phyloP scores from a whole-genome alignment of 768 basidiomycete species.

The button mushroom (Agaricus bisporus) region DNA sequence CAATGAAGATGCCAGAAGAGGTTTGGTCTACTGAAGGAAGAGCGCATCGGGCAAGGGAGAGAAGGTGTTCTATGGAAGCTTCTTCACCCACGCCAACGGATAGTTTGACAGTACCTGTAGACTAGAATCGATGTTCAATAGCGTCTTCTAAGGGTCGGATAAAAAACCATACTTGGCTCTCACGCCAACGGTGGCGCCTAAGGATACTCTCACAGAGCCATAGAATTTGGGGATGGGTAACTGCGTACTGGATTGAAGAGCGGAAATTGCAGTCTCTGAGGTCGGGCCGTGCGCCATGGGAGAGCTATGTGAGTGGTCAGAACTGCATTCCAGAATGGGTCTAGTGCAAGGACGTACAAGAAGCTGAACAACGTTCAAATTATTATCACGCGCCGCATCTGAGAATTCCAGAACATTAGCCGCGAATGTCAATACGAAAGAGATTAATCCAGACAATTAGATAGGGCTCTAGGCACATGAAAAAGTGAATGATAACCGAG shows the following conservation, averaged over 20 bases:
- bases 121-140: constrained; percentile 21
- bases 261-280: constrained; percentile 66
- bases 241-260: constrained; percentile 64
- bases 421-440: background rate
- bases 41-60: constrained; percentile 31
- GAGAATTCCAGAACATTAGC: constrained; percentile 15
- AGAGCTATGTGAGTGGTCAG: constrained; percentile 36
- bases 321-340: constrained; percentile 1
- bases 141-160: constrained; percentile 8
- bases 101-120: constrained; percentile 31
- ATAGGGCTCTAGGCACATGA: constrained; percentile 6
- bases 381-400: constrained; percentile 78
- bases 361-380: constrained; percentile 56
- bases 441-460: background rate
- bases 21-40: constrained; percentile 18
- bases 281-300: constrained; percentile 68
- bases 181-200: constrained; percentile 54
- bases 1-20: constrained; percentile 27
- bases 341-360: constrained; percentile 41
- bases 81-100: constrained; percentile 12
- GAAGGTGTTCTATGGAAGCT: constrained; percentile 25
- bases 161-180: constrained; percentile 44
- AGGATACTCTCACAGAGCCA: constrained; percentile 68
- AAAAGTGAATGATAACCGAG: constrained; percentile 10
- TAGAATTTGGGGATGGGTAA: constrained; percentile 54